Percentiles rank a stretch among this genome's conserved stretches.
These are phyloP conservation scores for Pseudisothecium myosuroides DNA, from an alignment of 225 moss, liverwort and hornwort genomes.

Conservation along the genomic window DNA sequence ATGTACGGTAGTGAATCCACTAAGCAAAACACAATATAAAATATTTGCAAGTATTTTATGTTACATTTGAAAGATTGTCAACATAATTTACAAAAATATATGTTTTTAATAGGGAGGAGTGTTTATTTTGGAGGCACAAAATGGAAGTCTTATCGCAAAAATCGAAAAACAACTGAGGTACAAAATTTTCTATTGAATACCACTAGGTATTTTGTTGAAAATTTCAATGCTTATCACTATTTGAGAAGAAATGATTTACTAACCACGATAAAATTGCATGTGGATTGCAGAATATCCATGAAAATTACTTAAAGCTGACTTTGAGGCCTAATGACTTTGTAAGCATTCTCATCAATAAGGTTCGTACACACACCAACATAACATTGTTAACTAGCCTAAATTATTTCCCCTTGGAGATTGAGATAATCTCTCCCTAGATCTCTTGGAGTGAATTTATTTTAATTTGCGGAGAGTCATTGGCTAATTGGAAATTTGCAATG, in stretches of 20 bases:
- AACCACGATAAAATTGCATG: background rate
- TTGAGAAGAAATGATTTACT: background rate
- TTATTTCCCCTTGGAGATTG: background rate
- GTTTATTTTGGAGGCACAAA: background rate
- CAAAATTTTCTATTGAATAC: background rate
- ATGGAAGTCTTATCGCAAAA: background rate
- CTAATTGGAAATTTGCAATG: accelerated
- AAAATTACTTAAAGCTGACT: background rate
- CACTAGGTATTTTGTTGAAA: background rate
- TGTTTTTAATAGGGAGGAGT: background rate
- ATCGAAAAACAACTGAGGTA: background rate
- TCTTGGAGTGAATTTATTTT: background rate
- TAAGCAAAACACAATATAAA: background rate
- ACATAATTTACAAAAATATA: too few relatives aligned
- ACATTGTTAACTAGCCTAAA: background rate
- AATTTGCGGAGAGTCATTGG: background rate
- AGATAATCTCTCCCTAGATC: accelerated
- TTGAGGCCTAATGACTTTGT: background rate
- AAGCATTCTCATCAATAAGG: background rate
- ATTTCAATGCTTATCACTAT: background rate
- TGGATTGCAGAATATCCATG: background rate
- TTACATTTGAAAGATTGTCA: background rate
- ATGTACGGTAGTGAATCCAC: accelerated
- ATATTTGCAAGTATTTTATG: background rate
- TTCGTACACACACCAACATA: background rate